Percentiles rank a stretch among this genome's conserved stretches.
Evolutionary conservation across 257 asterid genomes (phyloP).

Genomic region (Gardenia jasminoides): DNA sequence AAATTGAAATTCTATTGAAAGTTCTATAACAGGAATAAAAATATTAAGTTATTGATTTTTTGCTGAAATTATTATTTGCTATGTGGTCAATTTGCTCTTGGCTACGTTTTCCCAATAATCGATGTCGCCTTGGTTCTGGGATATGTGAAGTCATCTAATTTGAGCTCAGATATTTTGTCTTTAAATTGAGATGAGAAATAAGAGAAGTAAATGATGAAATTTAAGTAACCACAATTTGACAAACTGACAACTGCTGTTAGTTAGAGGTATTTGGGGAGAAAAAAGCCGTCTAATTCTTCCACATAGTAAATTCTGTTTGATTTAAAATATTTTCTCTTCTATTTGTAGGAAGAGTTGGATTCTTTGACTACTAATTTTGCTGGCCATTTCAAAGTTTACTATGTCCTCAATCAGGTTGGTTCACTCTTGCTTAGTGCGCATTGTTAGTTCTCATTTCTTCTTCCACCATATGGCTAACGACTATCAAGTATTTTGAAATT

Average conservation of each 20-base stretch:
- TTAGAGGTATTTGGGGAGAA: too few relatives aligned
- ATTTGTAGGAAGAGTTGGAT: slow-evolving; percentile 75
- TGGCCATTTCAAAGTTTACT: slow-evolving; percentile 59
- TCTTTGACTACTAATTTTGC: slow-evolving; percentile 55
- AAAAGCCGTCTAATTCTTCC: too few relatives aligned
- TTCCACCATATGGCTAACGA: neutral
- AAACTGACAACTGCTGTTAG: too few relatives aligned
- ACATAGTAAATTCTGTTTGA: slow-evolving; percentile 6
- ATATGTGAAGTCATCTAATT: neutral
- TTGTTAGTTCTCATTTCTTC: neutral
- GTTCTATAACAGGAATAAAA: neutral
- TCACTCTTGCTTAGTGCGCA: neutral
- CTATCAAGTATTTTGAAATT: neutral
- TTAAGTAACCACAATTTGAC: neutral
- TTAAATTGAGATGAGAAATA: neutral
- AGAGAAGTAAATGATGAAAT: neutral
- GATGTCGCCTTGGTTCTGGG: neutral
- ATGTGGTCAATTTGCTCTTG: neutral
- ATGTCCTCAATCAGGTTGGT: slow-evolving; percentile 79
- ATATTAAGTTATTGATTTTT: neutral
- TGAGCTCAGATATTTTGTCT: neutral
- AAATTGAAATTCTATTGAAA: neutral
- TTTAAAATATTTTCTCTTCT: neutral
- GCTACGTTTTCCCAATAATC: neutral
- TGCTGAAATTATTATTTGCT: neutral